A percentile compares a stretch with the other conserved stretches of the same genome.
Conservation (phyloP, 371 early-diverging fungal species). For the Thermomucor indicae-seudaticae region DNA sequence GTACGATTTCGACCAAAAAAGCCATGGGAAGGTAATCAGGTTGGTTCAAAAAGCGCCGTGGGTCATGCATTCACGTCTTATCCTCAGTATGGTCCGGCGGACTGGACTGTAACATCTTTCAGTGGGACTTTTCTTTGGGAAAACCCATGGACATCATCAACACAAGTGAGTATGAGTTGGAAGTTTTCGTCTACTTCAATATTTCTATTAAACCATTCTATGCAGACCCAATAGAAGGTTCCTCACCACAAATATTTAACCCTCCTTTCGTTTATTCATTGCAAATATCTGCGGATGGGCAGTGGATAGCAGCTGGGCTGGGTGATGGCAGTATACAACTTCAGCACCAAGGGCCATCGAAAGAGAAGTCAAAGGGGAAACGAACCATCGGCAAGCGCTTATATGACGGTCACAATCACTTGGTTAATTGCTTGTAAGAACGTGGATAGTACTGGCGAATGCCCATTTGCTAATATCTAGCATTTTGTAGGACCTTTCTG, state of each 20-base stretch:
- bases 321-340: conserved; percentile 35
- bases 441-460: background rate
- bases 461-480: background rate
- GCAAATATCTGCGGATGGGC: conserved; percentile 20
- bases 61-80: no score
- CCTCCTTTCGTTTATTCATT: conserved; percentile 45
- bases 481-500: conserved; percentile 9
- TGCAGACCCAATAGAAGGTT: conserved; percentile 23
- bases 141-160: conserved; percentile 19
- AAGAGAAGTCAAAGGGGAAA: background rate
- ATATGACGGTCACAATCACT: conserved; percentile 26
- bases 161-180: conserved; percentile 19
- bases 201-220: background rate
- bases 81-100: conserved; percentile 48
- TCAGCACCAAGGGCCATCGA: conserved; percentile 9
- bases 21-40: conserved; percentile 49
- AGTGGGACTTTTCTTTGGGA: conserved; percentile 46
- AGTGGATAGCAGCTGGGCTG: conserved; percentile 38
- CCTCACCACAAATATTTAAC: conserved; percentile 41
- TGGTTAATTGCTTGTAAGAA: conserved; percentile 38
- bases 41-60: no score
- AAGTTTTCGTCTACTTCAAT: no score
- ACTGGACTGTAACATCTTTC: conserved; percentile 36
- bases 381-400: conserved; percentile 16
- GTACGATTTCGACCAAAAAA: conserved; percentile 36